Base-by-base conservation (phyloP, 805 yeast genomes). In the Vanderwaltozyma tropicalis region DNA sequence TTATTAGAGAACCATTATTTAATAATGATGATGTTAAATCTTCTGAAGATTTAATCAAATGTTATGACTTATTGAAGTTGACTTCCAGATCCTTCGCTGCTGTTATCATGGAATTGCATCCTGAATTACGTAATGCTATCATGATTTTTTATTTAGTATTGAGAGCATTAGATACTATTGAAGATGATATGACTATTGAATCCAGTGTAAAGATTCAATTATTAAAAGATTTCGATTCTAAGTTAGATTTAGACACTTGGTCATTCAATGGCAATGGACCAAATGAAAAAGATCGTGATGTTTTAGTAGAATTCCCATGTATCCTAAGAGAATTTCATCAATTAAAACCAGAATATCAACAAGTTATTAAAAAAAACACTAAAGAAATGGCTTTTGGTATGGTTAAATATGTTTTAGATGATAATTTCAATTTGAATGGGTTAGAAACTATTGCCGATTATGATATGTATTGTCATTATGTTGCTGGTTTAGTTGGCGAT, bases 401-500 rank as follows among this genome's bases (percentile, higher is more conserved):
- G 98, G 97, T 97, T 21, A 88, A 85, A 54, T 92, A 89, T 62
- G 78, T 84, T 38, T 67, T 72, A 50, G 78, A 82, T 53, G 92
- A 81, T 36, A 72, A 80, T 44, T 85, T 85, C 66, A 85, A 86
- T 58, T 57, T 72, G 48, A 75, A 76, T 43, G 98, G 97, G 2
- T 79, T 92, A 32, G 67, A 66, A 34, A 85, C 96, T 1, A 58
- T 83, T 32, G 67, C 72, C 43, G 97, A 87, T 55, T 92, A 82
- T 57, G 88, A 92, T 57, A 68, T 80, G 43, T 92, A 92, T 67
- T 92, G 99, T 63, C 88, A 88, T 63, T 85, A 88, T 54, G 99
- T 92, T 41, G 98, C 99, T 1, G 99, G 98, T 2, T 69, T 92
- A 37, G 97, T 92, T 29, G 98, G 99, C 40, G 96, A 87, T 55